phyloP scores from a whole-genome alignment of 768 basidiomycete species.

The Boletus sensibilis region DNA sequence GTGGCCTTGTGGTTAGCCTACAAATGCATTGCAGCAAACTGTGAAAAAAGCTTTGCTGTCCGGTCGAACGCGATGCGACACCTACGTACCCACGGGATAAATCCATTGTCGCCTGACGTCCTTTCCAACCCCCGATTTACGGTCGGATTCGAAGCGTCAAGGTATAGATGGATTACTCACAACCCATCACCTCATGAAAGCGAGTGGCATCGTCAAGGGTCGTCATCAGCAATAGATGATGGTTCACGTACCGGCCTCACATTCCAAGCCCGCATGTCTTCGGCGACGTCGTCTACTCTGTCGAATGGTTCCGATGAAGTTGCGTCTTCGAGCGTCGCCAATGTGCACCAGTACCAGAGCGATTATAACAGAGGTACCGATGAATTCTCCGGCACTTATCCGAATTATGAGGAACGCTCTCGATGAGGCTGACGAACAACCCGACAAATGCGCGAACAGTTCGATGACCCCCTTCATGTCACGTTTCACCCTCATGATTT shows the following conservation, averaged over 20 bases:
- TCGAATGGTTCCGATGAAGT: slow-evolving; percentile 34
- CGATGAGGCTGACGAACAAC: background rate
- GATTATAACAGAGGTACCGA: slow-evolving; percentile 15
- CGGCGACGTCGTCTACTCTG: slow-evolving; percentile 33
- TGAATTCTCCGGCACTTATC: slow-evolving; percentile 14
- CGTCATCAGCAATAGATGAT: slow-evolving; percentile 13
- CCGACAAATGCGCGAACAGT: background rate
- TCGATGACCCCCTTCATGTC: background rate
- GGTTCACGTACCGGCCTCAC: slow-evolving; percentile 31
- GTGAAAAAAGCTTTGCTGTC: slow-evolving; percentile 69
- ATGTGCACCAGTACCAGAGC: slow-evolving; percentile 33
- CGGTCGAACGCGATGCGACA: slow-evolving; percentile 82
- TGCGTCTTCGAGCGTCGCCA: slow-evolving; percentile 30
- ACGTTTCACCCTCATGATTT: slow-evolving; percentile 7
- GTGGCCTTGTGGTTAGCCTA: slow-evolving; percentile 14
- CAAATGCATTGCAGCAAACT: slow-evolving; percentile 57
- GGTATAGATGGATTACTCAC: slow-evolving; percentile 43
- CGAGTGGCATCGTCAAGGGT: slow-evolving; percentile 26
- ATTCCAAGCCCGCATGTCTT: slow-evolving; percentile 38
- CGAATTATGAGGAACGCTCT: slow-evolving; percentile 5
- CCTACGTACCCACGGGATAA: slow-evolving; percentile 69
- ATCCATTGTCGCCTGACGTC: slow-evolving; percentile 21
- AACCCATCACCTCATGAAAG: slow-evolving; percentile 32
- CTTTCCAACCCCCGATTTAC: slow-evolving; percentile 31
- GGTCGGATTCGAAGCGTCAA: slow-evolving; percentile 43